Evolutionary conservation across 495 filamentous ascomycete genomes (phyloP).

Genomic region (Penicillium nucicola): DNA sequence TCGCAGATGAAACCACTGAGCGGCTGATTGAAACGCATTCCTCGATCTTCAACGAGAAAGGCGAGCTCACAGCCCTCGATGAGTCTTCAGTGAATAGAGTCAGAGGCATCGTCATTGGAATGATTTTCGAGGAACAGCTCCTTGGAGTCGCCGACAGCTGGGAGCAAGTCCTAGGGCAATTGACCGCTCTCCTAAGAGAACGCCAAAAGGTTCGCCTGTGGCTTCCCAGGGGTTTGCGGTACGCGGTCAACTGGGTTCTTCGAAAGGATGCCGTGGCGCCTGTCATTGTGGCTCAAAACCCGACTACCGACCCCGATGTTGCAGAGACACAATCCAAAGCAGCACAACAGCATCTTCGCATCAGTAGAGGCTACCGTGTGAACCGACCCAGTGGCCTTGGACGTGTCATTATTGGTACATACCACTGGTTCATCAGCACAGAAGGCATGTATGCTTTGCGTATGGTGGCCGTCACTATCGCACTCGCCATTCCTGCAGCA

Average conservation of each 20-base stretch:
- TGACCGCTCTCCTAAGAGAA: constrained; percentile 20
- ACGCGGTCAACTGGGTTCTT: constrained; percentile 21
- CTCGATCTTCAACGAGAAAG: constrained; percentile 25
- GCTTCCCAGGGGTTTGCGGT: constrained; percentile 24
- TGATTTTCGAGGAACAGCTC: constrained; percentile 33
- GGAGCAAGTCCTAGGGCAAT: constrained; percentile 17
- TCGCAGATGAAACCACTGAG: constrained; percentile 24
- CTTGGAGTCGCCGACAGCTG: constrained; percentile 19
- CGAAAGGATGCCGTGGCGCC: constrained; percentile 16
- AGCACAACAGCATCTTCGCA: constrained; percentile 26
- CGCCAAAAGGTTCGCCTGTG: constrained; percentile 21
- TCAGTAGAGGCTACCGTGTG: constrained; percentile 26
- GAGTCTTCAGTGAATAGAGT: constrained; percentile 12
- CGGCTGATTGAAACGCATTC: constrained; percentile 20
- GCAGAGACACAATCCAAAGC: constrained; percentile 20
- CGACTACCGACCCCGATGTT: constrained; percentile 21
- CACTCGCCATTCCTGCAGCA: constrained; percentile 34
- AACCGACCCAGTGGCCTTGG: constrained; percentile 21
- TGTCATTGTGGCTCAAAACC: constrained; percentile 6
- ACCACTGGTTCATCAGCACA: constrained; percentile 32
- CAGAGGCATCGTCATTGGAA: constrained; percentile 18
- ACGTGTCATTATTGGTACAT: constrained; percentile 18
- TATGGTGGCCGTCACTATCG: constrained; percentile 40
- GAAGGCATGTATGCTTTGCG: constrained; percentile 38
- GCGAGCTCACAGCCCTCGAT: constrained; percentile 13